A percentile compares a stretch with the other conserved stretches of the same genome.
Evolutionary conservation across 805 yeast genomes (phyloP).

Genomic region (Metschnikowia sp.): DNA sequence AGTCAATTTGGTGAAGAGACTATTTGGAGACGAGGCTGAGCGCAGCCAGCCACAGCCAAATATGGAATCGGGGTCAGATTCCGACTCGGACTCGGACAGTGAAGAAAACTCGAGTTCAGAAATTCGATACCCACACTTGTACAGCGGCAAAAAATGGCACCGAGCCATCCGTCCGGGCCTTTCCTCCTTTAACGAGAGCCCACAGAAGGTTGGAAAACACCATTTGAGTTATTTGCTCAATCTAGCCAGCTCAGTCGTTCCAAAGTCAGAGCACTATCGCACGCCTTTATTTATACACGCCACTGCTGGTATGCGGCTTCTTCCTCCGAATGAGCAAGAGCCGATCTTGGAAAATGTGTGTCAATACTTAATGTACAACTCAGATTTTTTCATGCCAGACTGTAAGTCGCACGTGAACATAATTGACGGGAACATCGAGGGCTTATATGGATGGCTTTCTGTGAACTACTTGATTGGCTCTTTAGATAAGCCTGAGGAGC

Average conservation of each 20-base stretch:
- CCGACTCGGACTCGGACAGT: slow-evolving; percentile 11
- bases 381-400: slow-evolving; percentile 57
- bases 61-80: slow-evolving; percentile 9
- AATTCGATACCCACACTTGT: slow-evolving; percentile 26
- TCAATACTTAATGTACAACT: slow-evolving; percentile 42
- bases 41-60: not conserved
- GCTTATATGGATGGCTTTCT: slow-evolving; percentile 65
- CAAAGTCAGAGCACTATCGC: slow-evolving; percentile 54
- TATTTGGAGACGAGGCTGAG: slow-evolving; percentile 1
- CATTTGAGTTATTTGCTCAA: slow-evolving; percentile 50
- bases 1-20: slow-evolving; percentile 5
- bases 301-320: slow-evolving; percentile 64
- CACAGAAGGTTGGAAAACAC: slow-evolving; percentile 49
- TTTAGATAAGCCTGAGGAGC: slow-evolving; percentile 34
- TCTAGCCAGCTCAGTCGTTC: slow-evolving; percentile 49
- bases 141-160: slow-evolving; percentile 44
- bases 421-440: slow-evolving; percentile 64
- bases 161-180: slow-evolving; percentile 53
- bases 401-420: slow-evolving; percentile 57
- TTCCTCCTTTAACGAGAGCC: slow-evolving; percentile 45
- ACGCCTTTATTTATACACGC: slow-evolving; percentile 71
- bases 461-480: slow-evolving; percentile 53
- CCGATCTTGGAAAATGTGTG: slow-evolving; percentile 49
- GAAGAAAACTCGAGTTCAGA: slow-evolving; percentile 5
- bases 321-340: slow-evolving; percentile 50